Evolutionary conservation across 495 filamentous ascomycete species (phyloP), one percentile per base, ranked within the genome.

Genomic region (Cryomyces minteri): DNA sequence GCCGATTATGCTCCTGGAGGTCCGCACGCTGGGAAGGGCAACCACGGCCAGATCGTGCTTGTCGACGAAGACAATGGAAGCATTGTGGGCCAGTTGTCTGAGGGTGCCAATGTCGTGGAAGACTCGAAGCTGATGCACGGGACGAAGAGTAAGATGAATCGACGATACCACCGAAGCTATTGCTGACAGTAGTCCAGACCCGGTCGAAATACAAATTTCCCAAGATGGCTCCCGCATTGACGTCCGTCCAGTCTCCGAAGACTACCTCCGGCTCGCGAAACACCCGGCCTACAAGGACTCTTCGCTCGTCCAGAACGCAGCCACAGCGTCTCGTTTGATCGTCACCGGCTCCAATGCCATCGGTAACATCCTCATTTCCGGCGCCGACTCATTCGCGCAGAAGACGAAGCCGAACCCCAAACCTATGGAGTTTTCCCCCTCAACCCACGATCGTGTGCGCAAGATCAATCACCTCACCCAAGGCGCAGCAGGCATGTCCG

Each of bases 61-160:
- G 67, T 96, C 30, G 84, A 98, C 48, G 90, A 98, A 55, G 88
- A 96, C 50, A 79, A 98, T 68, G 65, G 90, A 41, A 88, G 81
- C 58, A 81, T 96, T 5, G 85, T 98, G 12, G 92, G 90, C 31
- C 90, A 95, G 57, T 68, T 98, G 47, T 69, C 76, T 29, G 83
- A 88, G 39, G 83, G 80, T 6, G 88, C 85, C 54, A 65, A 87
- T 40, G 67, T 94, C 31, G 70, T 87, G 14, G 90, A 90, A 52
- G 72, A 80, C 48, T 63, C 73, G 37, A 70, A 68, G 41, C 68
- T 98, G 43, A 72, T 80, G 51, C 74, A 76, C 29, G 90, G 90
- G 32, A 88, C 82, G 25, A 95, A 98, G 66, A 80, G 87, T 93
- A 64, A 48, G 68, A 65, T 46, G 5, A 25, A 25, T 25, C 18